Conservation (phyloP, 208 protist species). For the Trypanosoma mega region DNA sequence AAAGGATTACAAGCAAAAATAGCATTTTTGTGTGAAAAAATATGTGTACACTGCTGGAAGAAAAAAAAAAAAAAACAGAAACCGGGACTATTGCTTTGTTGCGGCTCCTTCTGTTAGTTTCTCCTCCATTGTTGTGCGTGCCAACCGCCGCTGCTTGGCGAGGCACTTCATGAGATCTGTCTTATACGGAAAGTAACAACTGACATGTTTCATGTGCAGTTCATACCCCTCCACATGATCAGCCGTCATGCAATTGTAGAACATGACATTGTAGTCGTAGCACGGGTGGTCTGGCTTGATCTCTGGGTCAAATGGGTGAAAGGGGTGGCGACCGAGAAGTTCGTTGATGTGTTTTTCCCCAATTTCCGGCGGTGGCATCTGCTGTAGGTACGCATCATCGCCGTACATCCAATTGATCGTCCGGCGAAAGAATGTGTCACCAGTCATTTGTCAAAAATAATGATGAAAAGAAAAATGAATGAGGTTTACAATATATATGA, state of each 20-base stretch:
- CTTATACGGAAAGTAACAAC: slow-evolving; percentile 87
- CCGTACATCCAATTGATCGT: slow-evolving; percentile 88
- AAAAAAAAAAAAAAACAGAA: too few species aligned
- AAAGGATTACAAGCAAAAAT: not conserved
- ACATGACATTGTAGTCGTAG: slow-evolving; percentile 54
- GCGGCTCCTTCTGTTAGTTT: too few species aligned
- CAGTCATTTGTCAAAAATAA: slow-evolving; percentile 14
- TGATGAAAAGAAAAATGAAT: not conserved
- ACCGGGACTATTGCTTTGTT: too few species aligned
- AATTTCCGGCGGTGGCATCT: slow-evolving; percentile 51
- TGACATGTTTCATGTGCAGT: slow-evolving; percentile 83
- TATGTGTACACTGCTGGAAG: too few species aligned
- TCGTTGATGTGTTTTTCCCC: slow-evolving; percentile 86
- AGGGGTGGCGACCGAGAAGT: slow-evolving; percentile 82
- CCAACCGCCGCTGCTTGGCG: slow-evolving; percentile 56
- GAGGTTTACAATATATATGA: not conserved
- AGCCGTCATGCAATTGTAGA: slow-evolving; percentile 78
- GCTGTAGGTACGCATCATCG: slow-evolving; percentile 74
- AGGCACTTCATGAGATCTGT: slow-evolving; percentile 88
- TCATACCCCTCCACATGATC: slow-evolving; percentile 80
- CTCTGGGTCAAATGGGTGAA: slow-evolving; percentile 79
- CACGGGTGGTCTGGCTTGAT: slow-evolving; percentile 68
- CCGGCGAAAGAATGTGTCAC: slow-evolving; percentile 81
- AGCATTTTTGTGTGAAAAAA: too few species aligned
- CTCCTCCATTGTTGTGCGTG: too few species aligned